Evolutionary conservation across 2,329 filamentous ascomycete species (phyloP), one percentile per base, ranked within the genome.

Genomic region (Leptographium radiaticola): DNA sequence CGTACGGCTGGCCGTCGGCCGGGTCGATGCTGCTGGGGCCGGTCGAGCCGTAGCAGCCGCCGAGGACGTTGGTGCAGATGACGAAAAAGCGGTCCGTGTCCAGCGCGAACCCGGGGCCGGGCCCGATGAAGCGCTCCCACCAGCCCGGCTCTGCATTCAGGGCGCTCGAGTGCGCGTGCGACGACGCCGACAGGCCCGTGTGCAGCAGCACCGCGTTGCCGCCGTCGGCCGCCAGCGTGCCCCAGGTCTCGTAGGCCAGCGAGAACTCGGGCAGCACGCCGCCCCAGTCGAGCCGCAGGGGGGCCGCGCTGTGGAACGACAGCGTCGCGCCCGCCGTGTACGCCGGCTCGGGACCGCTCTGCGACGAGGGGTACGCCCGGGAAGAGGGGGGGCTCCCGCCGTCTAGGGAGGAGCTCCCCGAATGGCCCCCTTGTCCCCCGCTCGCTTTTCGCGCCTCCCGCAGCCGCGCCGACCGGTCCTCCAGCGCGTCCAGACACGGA

Each of bases 71-170:
- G 11, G 93, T 97, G 71, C 93, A 98, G 57, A 98, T 88, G 56
- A 98, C 73, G 64, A 89, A 88, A 73, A 94, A 95, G 66, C 89
- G 91, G 68, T 91, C 73, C 1, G 93, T 98, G 67, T 98, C 89
- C 11, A 98, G 71, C 12, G 89, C 86, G 20, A 78, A 77, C 0
- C 87, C 89, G 0, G 90, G 86, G 0, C 93, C 89, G 0, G 90
- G 86, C 0, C 93, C 93, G 63, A 98, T 97, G 67, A 98, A 98
- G 68, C 86, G 91, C 70, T 98, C 93, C 93, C 93, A 98, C 93
- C 93, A 98, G 4, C 93, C 93, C 0, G 89, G 86, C 66, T 90
- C 86, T 0, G 87, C 79, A 67, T 98, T 98, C 11, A 75, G 73
- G 52, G 80, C 76, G n/a, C 91, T 97, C 55, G 89, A 96, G 65